Evolutionary conservation across 768 basidiomycete genomes (phyloP).

Genomic region (Tulasnella sp.): DNA sequence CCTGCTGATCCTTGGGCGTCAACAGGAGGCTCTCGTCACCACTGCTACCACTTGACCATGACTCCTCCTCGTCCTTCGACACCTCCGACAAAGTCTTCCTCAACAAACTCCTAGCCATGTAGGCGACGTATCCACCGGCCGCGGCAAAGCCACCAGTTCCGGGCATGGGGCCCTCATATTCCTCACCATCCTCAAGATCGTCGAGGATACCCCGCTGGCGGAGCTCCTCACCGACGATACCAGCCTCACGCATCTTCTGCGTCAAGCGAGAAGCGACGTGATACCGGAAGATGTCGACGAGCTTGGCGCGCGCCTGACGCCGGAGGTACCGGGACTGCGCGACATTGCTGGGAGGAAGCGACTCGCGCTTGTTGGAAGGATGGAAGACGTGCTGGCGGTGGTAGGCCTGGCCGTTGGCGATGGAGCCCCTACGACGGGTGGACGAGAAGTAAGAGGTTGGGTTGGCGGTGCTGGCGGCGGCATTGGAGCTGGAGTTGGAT

Average conservation of each 20-base stretch:
- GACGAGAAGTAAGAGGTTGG: background rate
- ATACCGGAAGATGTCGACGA: slow-evolving; percentile 15
- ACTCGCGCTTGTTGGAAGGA: slow-evolving; percentile 6
- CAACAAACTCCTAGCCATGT: slow-evolving; percentile 5
- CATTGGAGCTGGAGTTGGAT: background rate
- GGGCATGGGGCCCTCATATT: background rate
- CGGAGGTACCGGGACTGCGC: slow-evolving; percentile 9
- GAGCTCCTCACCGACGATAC: slow-evolving; percentile 14
- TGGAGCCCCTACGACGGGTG: background rate
- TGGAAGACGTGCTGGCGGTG: slow-evolving; percentile 9
- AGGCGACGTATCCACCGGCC: slow-evolving; percentile 9
- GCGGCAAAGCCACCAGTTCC: slow-evolving; percentile 4
- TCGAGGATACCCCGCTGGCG: slow-evolving; percentile 7
- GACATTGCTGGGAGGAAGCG: background rate
- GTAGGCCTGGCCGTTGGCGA: background rate
- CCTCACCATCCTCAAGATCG: slow-evolving; percentile 7
- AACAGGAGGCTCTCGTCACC: slow-evolving; percentile 9
- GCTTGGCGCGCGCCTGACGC: slow-evolving; percentile 13
- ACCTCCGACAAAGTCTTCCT: slow-evolving; percentile 3
- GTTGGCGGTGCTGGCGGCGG: background rate
- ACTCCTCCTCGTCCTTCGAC: background rate
- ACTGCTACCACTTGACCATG: background rate
- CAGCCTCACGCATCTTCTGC: slow-evolving; percentile 1
- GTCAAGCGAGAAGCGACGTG: slow-evolving; percentile 9
- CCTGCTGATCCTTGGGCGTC: slow-evolving; percentile 8